Evolutionary conservation across 202 grass and related monocot species (phyloP).

Genomic region (Cymbopogon flexuosus): DNA sequence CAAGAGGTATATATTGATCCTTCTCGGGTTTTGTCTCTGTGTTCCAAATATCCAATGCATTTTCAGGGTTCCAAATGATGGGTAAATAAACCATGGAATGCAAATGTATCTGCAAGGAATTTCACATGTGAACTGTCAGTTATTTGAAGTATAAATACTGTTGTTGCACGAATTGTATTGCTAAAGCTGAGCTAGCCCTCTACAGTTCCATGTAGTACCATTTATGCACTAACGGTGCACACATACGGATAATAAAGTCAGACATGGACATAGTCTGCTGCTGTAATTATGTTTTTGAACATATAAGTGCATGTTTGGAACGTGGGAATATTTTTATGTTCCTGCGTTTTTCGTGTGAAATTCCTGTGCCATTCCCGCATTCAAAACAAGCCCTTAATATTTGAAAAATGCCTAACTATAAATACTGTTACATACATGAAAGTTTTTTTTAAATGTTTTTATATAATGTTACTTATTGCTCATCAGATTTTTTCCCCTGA

Average conservation of each 20-base stretch:
- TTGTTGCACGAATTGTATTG: neutral
- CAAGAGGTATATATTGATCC: conserved; percentile 45
- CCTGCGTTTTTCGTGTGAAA: no score
- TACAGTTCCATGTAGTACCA: neutral
- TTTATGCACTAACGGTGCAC: neutral
- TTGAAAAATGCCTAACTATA: neutral
- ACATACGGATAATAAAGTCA: neutral
- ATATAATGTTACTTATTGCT: neutral
- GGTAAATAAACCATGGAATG: neutral
- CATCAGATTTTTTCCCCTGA: neutral
- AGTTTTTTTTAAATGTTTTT: neutral
- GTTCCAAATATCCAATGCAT: neutral
- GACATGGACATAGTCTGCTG: neutral
- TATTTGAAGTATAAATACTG: neutral
- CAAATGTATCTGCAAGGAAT: conserved; percentile 1
- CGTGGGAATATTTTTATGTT: no score
- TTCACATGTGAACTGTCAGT: neutral
- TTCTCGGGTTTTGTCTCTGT: neutral
- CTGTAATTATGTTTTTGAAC: neutral
- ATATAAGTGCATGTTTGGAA: neutral
- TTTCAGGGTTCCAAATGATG: neutral
- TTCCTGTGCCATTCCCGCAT: no score
- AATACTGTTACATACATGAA: neutral
- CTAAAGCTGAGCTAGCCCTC: neutral
- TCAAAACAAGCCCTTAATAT: neutral